Evolutionary conservation across 176 grass and related monocot genomes (phyloP).

Genomic region (Triticum aestivum): IWGSC_CS_RefSeq_v2.1 NC_057810.1:178984331-178984830

Average conservation of each 20-base stretch:
- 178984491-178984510: slow-evolving; percentile 91
- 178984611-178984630: slow-evolving; percentile 39
- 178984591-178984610: slow-evolving; percentile 64
- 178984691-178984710: slow-evolving; percentile 65
- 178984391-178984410: slow-evolving; percentile 25
- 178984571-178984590: slow-evolving; percentile 82
- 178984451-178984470: slow-evolving; percentile 81
- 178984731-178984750: slow-evolving; percentile 71
- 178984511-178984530: slow-evolving; percentile 74
- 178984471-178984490: slow-evolving; percentile 83
- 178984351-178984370: slow-evolving; percentile 15
- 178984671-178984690: slow-evolving; percentile 31
- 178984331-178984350: slow-evolving; percentile 60
- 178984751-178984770: slow-evolving; percentile 77
- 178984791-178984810: slow-evolving; percentile 85
- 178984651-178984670: slow-evolving; percentile 44
- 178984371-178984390: slow-evolving; percentile 29
- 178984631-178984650: slow-evolving; percentile 28
- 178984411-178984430: slow-evolving; percentile 22
- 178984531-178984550: slow-evolving; percentile 59
- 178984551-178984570: slow-evolving; percentile 78
- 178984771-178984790: slow-evolving; percentile 73
- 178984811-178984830: slow-evolving; percentile 71
- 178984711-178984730: slow-evolving; percentile 75
- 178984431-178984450: slow-evolving; percentile 84